phyloP scores from a whole-genome alignment of 768 basidiomycete species.

The Porphyrellus cyaneotinctus region DNA sequence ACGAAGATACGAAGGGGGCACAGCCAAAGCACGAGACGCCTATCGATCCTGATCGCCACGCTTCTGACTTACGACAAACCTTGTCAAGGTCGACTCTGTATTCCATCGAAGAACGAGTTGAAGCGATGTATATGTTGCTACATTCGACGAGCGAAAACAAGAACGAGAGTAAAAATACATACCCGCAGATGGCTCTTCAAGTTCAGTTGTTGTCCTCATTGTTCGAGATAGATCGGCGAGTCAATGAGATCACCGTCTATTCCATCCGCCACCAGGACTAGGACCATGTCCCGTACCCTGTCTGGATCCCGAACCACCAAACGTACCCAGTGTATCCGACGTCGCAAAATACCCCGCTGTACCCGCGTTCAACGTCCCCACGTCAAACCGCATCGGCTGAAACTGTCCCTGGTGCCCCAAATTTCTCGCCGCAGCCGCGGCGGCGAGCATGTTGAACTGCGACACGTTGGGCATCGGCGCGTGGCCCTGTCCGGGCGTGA shows the following conservation, averaged over 20 bases:
- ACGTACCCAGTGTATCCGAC: constrained; percentile 10
- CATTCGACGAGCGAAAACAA: constrained; percentile 38
- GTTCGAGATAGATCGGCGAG: too few species aligned
- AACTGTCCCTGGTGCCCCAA: constrained; percentile 23
- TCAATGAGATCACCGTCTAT: constrained; percentile 15
- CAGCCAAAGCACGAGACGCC: too few species aligned
- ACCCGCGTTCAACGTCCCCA: constrained; percentile 12
- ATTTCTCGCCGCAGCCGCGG: constrained; percentile 22
- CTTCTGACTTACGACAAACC: too few species aligned
- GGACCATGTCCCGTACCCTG: neutral
- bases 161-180: too few species aligned
- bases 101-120: too few species aligned
- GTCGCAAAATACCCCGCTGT: constrained; percentile 18
- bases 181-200: too few species aligned
- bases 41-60: too few species aligned
- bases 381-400: constrained; percentile 19
- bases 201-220: too few species aligned
- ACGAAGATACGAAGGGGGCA: too few species aligned
- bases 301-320: constrained; percentile 10
- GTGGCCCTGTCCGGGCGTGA: neutral
- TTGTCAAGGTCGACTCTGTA: too few species aligned
- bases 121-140: too few species aligned
- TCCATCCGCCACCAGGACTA: constrained; percentile 4
- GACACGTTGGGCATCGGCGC: constrained; percentile 10
- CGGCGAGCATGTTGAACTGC: constrained; percentile 28